Evolutionary conservation across 257 asterid species (phyloP).

Genomic region (Solanum megistacrolobum): DNA sequence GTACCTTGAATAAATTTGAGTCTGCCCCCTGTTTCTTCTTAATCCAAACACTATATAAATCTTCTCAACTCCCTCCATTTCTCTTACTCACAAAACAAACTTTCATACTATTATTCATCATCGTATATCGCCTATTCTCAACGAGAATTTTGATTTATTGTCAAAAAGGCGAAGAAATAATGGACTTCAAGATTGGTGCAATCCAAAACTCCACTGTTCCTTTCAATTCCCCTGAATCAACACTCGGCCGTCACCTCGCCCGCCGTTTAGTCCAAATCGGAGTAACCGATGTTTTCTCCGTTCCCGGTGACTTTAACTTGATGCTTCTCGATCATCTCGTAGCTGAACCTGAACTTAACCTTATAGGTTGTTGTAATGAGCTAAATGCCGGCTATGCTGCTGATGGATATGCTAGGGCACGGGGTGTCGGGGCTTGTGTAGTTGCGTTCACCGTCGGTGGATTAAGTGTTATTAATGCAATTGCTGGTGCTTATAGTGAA

Average conservation of each 20-base stretch:
- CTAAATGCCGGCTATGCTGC: constrained; percentile 83
- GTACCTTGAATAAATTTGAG: neutral
- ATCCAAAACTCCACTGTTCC: constrained; percentile 23
- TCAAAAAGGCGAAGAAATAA: neutral
- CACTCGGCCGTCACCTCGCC: constrained; percentile 75
- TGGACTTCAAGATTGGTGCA: constrained; percentile 53
- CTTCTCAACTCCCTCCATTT: neutral
- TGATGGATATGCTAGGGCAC: constrained; percentile 76
- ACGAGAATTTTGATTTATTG: too few species aligned
- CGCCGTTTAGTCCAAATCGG: constrained; percentile 75
- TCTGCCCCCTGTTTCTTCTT: constrained; percentile 9
- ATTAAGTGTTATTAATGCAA: constrained; percentile 63
- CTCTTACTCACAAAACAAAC: neutral
- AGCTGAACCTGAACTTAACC: constrained; percentile 70
- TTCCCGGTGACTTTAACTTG: constrained; percentile 68
- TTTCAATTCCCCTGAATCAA: constrained; percentile 37
- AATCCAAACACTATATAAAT: neutral
- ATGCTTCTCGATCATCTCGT: constrained; percentile 64
- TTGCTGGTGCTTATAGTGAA: constrained; percentile 88
- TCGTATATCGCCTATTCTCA: neutral
- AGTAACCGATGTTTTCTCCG: constrained; percentile 54
- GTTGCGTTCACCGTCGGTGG: constrained; percentile 86
- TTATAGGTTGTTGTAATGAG: constrained; percentile 82
- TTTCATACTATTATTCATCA: neutral
- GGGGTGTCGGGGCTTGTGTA: constrained; percentile 79